Percentiles rank a stretch among this genome's conserved stretches.
These are phyloP conservation scores for Gilbertella persicaria DNA, from an alignment of 371 early-diverging fungal species.

Conservation along the genomic window DNA sequence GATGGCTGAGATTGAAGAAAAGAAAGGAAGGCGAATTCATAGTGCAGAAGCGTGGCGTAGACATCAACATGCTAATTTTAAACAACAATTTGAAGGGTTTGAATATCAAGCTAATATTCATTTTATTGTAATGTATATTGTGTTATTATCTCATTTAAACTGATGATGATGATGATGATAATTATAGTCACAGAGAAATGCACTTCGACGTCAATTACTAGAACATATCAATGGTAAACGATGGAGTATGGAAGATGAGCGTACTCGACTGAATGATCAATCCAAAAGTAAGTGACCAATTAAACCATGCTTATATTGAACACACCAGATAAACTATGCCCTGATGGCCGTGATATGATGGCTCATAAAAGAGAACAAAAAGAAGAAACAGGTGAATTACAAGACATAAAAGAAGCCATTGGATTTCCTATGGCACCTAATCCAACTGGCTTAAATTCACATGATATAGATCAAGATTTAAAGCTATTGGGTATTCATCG, in stretches of 20 bases:
- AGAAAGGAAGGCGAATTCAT: slow-evolving; percentile 51
- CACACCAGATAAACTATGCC: slow-evolving; percentile 15
- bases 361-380: slow-evolving; percentile 38
- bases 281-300: slow-evolving; percentile 6
- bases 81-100: slow-evolving; percentile 50
- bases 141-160: background rate
- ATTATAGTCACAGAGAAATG: slow-evolving; percentile 41
- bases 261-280: slow-evolving; percentile 23
- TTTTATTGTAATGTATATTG: slow-evolving; percentile 35
- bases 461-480: slow-evolving; percentile 53
- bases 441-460: slow-evolving; percentile 31
- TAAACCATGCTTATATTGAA: slow-evolving; percentile 12
- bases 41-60: slow-evolving; percentile 58
- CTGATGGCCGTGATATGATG: slow-evolving; percentile 36
- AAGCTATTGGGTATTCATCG: slow-evolving; percentile 37
- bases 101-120: slow-evolving; percentile 59
- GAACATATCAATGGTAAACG: slow-evolving; percentile 11
- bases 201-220: slow-evolving; percentile 21
- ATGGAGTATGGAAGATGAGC: slow-evolving; percentile 30
- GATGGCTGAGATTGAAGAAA: slow-evolving; percentile 62
- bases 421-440: slow-evolving; percentile 53
- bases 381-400: slow-evolving; percentile 49
- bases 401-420: slow-evolving; percentile 38
- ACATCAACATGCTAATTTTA: slow-evolving; percentile 51
- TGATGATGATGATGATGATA: background rate